Base-by-base conservation (phyloP, 2,329 filamentous ascomycete genomes). In the Teratosphaeria pseudoeucalypti region DNA sequence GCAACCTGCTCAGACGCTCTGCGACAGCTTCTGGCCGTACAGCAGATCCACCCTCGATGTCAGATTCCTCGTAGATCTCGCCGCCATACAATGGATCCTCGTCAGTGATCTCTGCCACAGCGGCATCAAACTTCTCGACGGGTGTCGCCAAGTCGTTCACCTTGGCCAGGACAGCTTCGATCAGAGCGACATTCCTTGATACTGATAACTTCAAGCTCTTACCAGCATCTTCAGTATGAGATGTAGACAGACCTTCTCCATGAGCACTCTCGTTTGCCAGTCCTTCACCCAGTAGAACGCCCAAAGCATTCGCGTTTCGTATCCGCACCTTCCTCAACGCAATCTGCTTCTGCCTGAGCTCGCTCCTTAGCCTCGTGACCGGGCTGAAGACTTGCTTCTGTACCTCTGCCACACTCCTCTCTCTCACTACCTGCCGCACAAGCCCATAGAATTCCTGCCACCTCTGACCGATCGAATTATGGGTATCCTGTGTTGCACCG, bases 201-300 rank as follows among this genome's bases (percentile, higher is more conserved):
- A 96, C 84, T 11, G 88, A 84, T 39, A 83, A 84, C 72, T 91
- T 94, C 85, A 85, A 88, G 61, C 82, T 78, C 26, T 79, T 73
- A 34, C 67, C 66, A 12, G 62, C 67, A 34, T 70, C 65, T 27
- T 37, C 47, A 26, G 60, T 63, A 9, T 37, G 64, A 1, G 70
- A 65, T n/a, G 64, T 68, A 3, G 65, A 65, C 27, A 73, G 55
- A 2, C 68, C 70, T 34, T 71, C 70, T 0, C 69, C 68, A 60
- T 73, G 70, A 10, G 66, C 65, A 57, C 68, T 78, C 62, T 79
- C 78, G 55, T 78, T 79, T 56, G 84, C 85, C 55, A 96, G 77
- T 2, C 89, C 91, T 70, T 96, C 90, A 58, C 92, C 90, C 66
- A 96, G 86, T 29, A 99, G 77, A 4, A 96, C 84, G 16, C 94